Percentiles rank a stretch among this genome's conserved stretches.
These are phyloP conservation scores for Aspergillus asperescens DNA, from an alignment of 495 filamentous ascomycete species.

Conservation along the genomic window DNA sequence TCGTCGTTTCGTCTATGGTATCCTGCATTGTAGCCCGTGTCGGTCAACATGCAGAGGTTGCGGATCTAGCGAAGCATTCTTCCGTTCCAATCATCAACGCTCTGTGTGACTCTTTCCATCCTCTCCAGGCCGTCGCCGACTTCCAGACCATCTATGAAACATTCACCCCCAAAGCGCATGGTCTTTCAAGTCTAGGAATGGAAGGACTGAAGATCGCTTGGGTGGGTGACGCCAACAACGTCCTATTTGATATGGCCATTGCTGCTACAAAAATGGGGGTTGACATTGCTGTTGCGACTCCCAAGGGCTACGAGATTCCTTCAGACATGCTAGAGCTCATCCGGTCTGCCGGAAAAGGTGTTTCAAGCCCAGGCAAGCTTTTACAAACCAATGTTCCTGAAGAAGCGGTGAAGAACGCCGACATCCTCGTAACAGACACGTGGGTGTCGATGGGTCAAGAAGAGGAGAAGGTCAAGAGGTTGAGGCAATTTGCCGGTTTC, in stretches of 20 bases:
- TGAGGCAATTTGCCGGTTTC: slow-evolving; percentile 82
- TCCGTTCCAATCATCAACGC: slow-evolving; percentile 93
- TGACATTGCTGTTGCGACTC: slow-evolving; percentile 79
- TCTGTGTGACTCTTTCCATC: slow-evolving; percentile 81
- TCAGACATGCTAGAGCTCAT: slow-evolving; percentile 64
- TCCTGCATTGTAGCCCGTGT: slow-evolving; percentile 87
- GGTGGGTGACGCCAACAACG: slow-evolving; percentile 96
- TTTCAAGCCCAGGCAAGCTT: slow-evolving; percentile 57
- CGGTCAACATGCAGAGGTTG: slow-evolving; percentile 75
- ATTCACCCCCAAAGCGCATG: slow-evolving; percentile 47
- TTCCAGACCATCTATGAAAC: slow-evolving; percentile 84
- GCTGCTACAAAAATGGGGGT: slow-evolving; percentile 81
- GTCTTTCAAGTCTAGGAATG: slow-evolving; percentile 55
- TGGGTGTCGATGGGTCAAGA: slow-evolving; percentile 99
- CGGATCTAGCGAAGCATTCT: slow-evolving; percentile 70
- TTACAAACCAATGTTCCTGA: slow-evolving; percentile 73
- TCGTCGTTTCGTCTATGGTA: slow-evolving; percentile 89
- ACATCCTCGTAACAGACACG: slow-evolving; percentile 91
- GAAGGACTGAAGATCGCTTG: slow-evolving; percentile 86
- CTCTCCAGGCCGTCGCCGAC: slow-evolving; percentile 88
- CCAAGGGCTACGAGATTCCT: slow-evolving; percentile 74
- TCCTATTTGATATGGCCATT: slow-evolving; percentile 87
- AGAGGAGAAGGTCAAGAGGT: slow-evolving; percentile 63
- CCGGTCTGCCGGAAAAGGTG: slow-evolving; percentile 49
- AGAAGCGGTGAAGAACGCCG: slow-evolving; percentile 81